Conservation (phyloP, 352 stramenopile species). For the Pythium myriotylum region DNA sequence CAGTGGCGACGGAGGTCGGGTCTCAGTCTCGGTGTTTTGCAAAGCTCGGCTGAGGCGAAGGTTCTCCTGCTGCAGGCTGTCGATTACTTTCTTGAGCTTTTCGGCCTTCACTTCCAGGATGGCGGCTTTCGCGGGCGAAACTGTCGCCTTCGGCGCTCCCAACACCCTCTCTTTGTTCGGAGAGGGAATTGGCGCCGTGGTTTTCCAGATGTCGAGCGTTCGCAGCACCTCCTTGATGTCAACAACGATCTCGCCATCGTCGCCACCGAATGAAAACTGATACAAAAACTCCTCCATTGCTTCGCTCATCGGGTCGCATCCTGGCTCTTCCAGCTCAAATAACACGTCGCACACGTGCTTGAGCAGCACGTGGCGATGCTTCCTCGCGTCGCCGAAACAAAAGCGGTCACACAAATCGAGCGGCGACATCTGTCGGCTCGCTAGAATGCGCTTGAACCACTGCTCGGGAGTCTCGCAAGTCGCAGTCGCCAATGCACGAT, state of each 20-base stretch:
- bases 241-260: slow-evolving; percentile 42
- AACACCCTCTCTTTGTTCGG: background rate
- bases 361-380: slow-evolving; percentile 43
- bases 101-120: slow-evolving; percentile 48
- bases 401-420: slow-evolving; percentile 63
- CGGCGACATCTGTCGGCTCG: slow-evolving; percentile 43
- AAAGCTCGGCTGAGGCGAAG: slow-evolving; percentile 46
- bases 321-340: slow-evolving; percentile 48
- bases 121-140: slow-evolving; percentile 25
- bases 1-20: slow-evolving; percentile 18
- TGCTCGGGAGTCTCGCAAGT: slow-evolving; percentile 38
- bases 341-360: slow-evolving; percentile 58
- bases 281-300: slow-evolving; percentile 71
- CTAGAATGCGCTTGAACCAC: slow-evolving; percentile 63
- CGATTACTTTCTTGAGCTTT: slow-evolving; percentile 45
- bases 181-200: slow-evolving; percentile 8
- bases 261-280: slow-evolving; percentile 41
- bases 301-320: slow-evolving; percentile 48
- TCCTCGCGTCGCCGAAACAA: slow-evolving; percentile 42
- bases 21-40: slow-evolving; percentile 1
- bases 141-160: background rate
- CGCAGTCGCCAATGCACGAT: background rate
- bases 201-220: slow-evolving; percentile 62
- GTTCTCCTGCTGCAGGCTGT: slow-evolving; percentile 47
- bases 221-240: slow-evolving; percentile 58